Base-by-base conservation (phyloP, 2,329 filamentous ascomycete genomes). In the Plectosphaerella cucumerina region DNA sequence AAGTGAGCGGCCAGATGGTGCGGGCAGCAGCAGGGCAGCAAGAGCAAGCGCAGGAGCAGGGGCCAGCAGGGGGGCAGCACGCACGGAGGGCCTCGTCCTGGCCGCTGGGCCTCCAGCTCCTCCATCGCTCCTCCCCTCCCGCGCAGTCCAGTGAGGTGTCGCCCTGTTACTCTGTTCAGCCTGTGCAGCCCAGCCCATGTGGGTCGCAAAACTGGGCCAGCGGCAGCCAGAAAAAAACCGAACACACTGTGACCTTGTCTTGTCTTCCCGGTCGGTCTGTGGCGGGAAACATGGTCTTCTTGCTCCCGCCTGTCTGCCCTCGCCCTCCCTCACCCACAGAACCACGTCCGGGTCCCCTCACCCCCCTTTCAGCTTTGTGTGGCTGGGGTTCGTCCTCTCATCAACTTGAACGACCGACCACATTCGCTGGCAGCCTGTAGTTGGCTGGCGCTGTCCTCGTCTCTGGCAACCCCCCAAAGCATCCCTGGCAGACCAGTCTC, bases 21-120 rank as follows among this genome's bases (percentile, higher is more conserved):
- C 54, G 57, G 53, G 57, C 58, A n/a, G n/a, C n/a, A n/a, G n/a
- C n/a, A 58, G 62, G 54, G 57, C 58, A 58, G 59, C 58, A 61
- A 61, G 58, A 65, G 62, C 26, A 64, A 64, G 58, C 51, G 41
- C 47, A 45, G 45, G 31, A 23, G 11, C 50, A 34, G 47, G 22
- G 50, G 39, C n/a, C n/a, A n/a, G n/a, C n/a, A n/a, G 39, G 35
- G 39, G n/a, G 17, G n/a, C 10, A 18, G 39, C 39, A 42, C n/a
- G 17, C 39, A 42, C n/a, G 39, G 35, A 31, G 26, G 26, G 26
- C 62, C 26, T 64, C 64, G 58, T 52, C 41, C 47, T 42, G 45
- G 31, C 18, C 9, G 49, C 22, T 44, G 22, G 50, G 39, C 26
- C 26, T 31, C 26, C 26, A 31, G 39, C 15, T 17, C n/a, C 18